These are phyloP conservation scores for Teratosphaeria viscida DNA, from an alignment of 2,329 filamentous ascomycete genomes.

Conservation along the genomic window DNA sequence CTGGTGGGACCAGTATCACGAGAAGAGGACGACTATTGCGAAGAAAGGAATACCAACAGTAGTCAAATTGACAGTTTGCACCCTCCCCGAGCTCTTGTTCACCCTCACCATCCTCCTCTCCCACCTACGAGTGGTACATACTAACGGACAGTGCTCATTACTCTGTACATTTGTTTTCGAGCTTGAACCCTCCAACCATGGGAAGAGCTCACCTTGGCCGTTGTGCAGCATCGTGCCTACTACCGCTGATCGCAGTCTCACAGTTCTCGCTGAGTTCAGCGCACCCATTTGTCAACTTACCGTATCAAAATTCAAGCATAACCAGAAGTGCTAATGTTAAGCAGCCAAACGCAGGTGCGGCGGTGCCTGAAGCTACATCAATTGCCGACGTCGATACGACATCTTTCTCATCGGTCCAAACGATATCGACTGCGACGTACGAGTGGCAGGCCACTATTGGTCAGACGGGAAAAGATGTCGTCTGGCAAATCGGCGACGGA, in stretches of 20 bases:
- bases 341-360: not conserved
- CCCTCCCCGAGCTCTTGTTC: slow-evolving; percentile 8
- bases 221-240: slow-evolving; percentile 10
- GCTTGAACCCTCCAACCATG: slow-evolving; percentile 7
- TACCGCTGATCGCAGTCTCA: slow-evolving; percentile 18
- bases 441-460: not conserved
- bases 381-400: slow-evolving; percentile 1
- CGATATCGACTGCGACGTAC: not conserved
- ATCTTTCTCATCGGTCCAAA: slow-evolving; percentile 2
- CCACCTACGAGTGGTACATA: slow-evolving; percentile 10
- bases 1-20: slow-evolving; percentile 12
- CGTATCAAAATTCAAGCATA: slow-evolving; percentile 2
- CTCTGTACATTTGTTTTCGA: not conserved
- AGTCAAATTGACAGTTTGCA: slow-evolving; percentile 18
- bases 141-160: slow-evolving; percentile 11
- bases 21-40: slow-evolving; percentile 2
- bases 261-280: slow-evolving; percentile 17
- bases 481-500: slow-evolving; percentile 11
- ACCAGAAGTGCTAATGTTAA: not conserved
- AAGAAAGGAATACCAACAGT: slow-evolving; percentile 6
- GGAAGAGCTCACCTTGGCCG: slow-evolving; percentile 5
- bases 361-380: not conserved
- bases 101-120: slow-evolving; percentile 2
- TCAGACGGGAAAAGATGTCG: not conserved
- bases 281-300: slow-evolving; percentile 11